Conservation (phyloP, 2,329 filamentous ascomycete genomes). For the Cladorrhinum sp. region DNA sequence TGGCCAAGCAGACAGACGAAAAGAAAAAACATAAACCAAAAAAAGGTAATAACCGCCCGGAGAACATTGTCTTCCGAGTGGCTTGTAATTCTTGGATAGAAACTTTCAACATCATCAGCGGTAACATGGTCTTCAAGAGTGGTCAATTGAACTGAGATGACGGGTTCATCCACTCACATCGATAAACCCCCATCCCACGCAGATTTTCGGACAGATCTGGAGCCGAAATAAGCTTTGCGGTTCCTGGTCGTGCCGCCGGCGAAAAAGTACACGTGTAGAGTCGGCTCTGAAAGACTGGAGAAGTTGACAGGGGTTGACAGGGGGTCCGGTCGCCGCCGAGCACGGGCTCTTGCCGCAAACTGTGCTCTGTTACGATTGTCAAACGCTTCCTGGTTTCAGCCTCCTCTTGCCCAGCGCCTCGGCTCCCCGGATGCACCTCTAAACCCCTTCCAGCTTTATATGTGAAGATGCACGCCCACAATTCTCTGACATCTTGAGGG, state of each 20-base stretch:
- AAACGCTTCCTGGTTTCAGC: conserved; percentile 27
- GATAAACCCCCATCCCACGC: no score
- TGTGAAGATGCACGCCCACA: conserved; percentile 1
- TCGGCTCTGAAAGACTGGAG: neutral
- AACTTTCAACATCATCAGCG: neutral
- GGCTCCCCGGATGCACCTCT: neutral
- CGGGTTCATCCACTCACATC: no score
- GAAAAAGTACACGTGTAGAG: no score
- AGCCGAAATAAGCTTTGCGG: neutral
- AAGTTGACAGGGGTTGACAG: neutral
- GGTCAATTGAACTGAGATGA: no score
- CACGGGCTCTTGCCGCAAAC: conserved; percentile 20
- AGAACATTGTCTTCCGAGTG: conserved; percentile 1
- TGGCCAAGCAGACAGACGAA: neutral
- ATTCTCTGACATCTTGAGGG: conserved; percentile 2
- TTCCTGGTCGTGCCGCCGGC: neutral
- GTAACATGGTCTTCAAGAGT: neutral
- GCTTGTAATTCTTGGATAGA: conserved; percentile 2
- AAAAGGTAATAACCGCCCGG: conserved; percentile 10
- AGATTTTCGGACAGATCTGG: neutral
- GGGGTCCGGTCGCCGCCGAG: conserved; percentile 1
- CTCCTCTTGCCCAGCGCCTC: conserved; percentile 17
- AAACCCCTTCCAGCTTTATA: neutral
- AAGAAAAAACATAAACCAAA: no score
- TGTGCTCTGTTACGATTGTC: conserved; percentile 23